A percentile compares a stretch with the other conserved stretches of the same genome.
Conservation (phyloP, 805 yeast species). For the Clavispora phyllophila region DNA sequence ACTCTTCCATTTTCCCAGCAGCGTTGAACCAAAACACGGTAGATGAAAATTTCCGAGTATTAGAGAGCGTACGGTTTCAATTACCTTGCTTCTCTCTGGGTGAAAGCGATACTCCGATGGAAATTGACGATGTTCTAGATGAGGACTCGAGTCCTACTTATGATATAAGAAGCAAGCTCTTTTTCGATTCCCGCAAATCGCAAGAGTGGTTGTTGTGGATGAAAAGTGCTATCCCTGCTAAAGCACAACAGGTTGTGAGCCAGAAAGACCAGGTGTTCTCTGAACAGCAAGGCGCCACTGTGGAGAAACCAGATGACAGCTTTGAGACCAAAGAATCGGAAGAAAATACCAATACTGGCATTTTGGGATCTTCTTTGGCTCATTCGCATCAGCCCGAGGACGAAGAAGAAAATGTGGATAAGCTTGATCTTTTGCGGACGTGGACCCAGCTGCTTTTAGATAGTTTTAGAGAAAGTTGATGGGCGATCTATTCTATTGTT, state of each 20-base stretch:
- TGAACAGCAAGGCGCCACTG: constrained; percentile 8
- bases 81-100: neutral
- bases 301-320: neutral
- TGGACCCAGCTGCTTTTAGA: constrained; percentile 10
- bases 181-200: neutral
- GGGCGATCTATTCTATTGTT: no score
- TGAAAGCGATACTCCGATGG: constrained; percentile 3
- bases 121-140: neutral
- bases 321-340: neutral
- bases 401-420: constrained; percentile 15
- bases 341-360: constrained; percentile 8
- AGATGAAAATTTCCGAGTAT: neutral
- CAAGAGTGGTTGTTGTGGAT: constrained; percentile 19
- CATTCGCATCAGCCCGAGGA: constrained; percentile 3
- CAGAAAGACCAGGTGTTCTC: constrained; percentile 10
- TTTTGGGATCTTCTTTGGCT: constrained; percentile 6
- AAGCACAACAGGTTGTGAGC: constrained; percentile 22
- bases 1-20: constrained; percentile 11
- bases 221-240: constrained; percentile 24
- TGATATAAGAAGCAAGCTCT: neutral
- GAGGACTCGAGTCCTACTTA: neutral
- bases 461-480: neutral
- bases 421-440: constrained; percentile 6
- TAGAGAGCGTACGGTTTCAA: neutral
- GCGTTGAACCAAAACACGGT: constrained; percentile 19